Base-by-base conservation (phyloP, 2,329 filamentous ascomycete genomes). In the Aureobasidium leucospermi region DNA sequence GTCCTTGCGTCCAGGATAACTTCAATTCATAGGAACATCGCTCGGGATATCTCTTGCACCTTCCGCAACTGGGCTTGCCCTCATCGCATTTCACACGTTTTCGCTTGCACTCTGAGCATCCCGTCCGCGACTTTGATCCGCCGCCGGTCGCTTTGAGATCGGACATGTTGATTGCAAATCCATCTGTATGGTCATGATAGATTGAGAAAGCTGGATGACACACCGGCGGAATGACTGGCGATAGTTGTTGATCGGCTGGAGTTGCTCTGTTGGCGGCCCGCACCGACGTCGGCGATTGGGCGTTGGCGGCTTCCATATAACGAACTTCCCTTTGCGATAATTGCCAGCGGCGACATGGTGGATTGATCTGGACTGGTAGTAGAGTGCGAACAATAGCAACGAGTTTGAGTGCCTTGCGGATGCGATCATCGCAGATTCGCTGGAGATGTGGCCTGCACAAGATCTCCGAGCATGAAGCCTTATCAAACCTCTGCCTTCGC, bases 81-180 rank as follows among this genome's bases (percentile, higher is more conserved):
- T 70, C 68, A 38, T 69, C 63, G 49, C 67, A 70, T 62, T 70
- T 68, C 29, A 68, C 67, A 48, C 67, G 61, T 29, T 66, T 61
- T 15, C 62, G 60, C 29, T 68, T 68, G 63, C 67, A 68, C 34
- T 67, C 65, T 8, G 61, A 60, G 58, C 66, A 68, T 15, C 66
- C 68, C 34, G 64, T 60, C 29, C 67, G 62, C 47, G 61, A 63
- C 49, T 68, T 68, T 39, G 55, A 58, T 45, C 42, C 55, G 16
- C 42, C 32, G 8, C 32, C 38, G 16, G 41, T 43, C 16, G 52
- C n/a, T 56, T 56, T 56, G 29, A 41, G 41, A 31, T 45, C 52
- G 7, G 52, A 46, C 52, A 56, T 56, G 16, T 46, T 46, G 52
- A 46, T 56, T 46, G 52, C 32, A 10, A 9, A 46, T 28, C 23